phyloP scores from a whole-genome alignment of 306 rosid genomes.

The Geum urbanum region DNA sequence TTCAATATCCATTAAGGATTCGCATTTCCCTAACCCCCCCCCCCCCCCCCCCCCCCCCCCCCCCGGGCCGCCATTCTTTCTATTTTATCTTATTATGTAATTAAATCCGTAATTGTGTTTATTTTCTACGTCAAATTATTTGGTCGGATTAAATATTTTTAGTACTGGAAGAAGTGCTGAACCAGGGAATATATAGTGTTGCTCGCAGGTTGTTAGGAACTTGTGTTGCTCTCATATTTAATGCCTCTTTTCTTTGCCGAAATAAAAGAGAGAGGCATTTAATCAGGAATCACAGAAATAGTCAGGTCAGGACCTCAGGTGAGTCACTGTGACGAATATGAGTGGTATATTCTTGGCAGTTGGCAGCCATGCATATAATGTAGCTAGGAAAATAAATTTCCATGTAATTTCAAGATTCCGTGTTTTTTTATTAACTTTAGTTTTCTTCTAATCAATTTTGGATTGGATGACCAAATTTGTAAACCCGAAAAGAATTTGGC shows the following conservation, averaged over 20 bases:
- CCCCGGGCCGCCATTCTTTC: constrained; percentile 1
- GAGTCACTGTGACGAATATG: background rate
- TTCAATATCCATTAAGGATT: constrained; percentile 12
- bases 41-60: no score
- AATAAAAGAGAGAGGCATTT: no score
- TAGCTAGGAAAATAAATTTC: background rate
- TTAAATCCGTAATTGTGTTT: background rate
- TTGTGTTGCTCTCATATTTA: background rate
- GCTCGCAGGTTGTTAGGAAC: background rate
- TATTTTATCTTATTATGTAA: background rate
- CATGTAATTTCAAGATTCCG: background rate
- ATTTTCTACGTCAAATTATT: no score
- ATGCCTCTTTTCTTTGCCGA: background rate
- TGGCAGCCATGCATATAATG: background rate
- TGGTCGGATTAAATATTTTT: background rate
- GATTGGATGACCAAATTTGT: background rate
- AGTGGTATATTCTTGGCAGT: background rate
- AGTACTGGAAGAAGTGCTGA: no score
- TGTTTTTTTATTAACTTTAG: no score
- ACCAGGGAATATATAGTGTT: background rate
- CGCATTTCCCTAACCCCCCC: background rate
- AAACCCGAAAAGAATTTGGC: background rate
- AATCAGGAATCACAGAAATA: background rate
- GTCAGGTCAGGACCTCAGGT: no score
- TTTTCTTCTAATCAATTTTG: background rate